Evolutionary conservation across 768 basidiomycete species (phyloP).

Genomic region (Suillus brevipes): DNA sequence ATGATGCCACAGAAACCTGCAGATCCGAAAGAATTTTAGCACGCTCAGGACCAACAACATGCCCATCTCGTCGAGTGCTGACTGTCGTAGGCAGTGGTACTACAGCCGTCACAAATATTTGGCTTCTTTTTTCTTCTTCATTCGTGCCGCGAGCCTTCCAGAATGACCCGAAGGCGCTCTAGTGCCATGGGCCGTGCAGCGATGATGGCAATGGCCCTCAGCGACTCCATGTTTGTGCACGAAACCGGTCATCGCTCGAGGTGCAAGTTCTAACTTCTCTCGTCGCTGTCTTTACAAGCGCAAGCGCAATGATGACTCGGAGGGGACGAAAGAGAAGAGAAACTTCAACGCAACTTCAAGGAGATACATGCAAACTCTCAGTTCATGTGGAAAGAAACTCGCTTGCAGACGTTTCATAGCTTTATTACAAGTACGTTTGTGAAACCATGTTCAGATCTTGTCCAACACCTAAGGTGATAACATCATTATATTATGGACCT

Average conservation of each 20-base stretch:
- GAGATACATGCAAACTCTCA: slow-evolving; percentile 24
- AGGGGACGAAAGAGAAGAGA: slow-evolving; percentile 28
- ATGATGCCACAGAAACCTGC: background rate
- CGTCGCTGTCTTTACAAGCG: slow-evolving; percentile 55
- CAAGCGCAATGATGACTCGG: slow-evolving; percentile 19
- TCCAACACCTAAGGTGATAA: background rate
- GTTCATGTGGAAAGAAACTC: slow-evolving; percentile 31
- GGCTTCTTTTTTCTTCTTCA: background rate
- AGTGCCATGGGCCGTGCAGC: background rate
- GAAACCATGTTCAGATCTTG: background rate
- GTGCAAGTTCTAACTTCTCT: slow-evolving; percentile 48
- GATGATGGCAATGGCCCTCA: background rate
- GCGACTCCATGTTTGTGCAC: slow-evolving; percentile 63
- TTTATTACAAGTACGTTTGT: background rate
- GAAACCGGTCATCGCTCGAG: slow-evolving; percentile 76
- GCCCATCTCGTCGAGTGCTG: background rate
- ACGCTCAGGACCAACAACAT: background rate
- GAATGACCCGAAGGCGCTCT: background rate
- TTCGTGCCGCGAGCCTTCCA: slow-evolving; percentile 19
- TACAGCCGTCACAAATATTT: background rate
- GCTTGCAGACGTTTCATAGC: background rate
- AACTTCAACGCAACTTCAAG: slow-evolving; percentile 14
- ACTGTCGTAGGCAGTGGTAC: background rate
- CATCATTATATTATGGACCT: background rate
- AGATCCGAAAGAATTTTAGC: background rate